phyloP scores from a whole-genome alignment of 2,329 filamentous ascomycete genomes.

The Albophoma yamanashiensis region DNA sequence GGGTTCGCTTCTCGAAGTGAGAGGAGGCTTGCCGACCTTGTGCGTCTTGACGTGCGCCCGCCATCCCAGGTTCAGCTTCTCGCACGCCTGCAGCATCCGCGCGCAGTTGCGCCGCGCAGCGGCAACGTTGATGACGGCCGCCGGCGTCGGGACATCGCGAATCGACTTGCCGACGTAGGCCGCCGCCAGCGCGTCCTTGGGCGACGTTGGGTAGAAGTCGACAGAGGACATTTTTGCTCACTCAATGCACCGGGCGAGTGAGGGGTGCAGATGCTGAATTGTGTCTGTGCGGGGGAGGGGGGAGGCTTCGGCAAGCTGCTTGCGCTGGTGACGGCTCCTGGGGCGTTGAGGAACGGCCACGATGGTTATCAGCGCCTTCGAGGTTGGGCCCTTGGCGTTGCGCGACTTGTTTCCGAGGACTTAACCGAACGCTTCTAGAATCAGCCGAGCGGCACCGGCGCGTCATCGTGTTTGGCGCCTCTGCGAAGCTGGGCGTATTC shows the following conservation, averaged over 20 bases:
- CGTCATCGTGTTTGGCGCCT: neutral
- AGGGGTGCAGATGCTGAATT: neutral
- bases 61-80: conserved; percentile 52
- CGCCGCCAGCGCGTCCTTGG: conserved; percentile 10
- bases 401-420: neutral
- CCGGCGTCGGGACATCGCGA: conserved; percentile 51
- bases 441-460: neutral
- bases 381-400: neutral
- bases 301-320: neutral
- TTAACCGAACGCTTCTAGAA: neutral
- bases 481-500: neutral
- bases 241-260: neutral
- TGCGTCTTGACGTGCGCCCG: conserved; percentile 76
- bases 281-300: neutral
- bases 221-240: conserved; percentile 9
- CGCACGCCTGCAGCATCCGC: conserved; percentile 56
- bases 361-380: neutral
- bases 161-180: conserved; percentile 45
- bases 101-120: conserved; percentile 58
- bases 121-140: conserved; percentile 56
- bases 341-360: neutral
- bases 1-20: neutral
- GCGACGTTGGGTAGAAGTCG: conserved; percentile 12
- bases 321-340: neutral
- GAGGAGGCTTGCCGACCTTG: conserved; percentile 40